phyloP scores from a whole-genome alignment of 2,329 filamentous ascomycete species.

The Fusarium subtropicale region DNA sequence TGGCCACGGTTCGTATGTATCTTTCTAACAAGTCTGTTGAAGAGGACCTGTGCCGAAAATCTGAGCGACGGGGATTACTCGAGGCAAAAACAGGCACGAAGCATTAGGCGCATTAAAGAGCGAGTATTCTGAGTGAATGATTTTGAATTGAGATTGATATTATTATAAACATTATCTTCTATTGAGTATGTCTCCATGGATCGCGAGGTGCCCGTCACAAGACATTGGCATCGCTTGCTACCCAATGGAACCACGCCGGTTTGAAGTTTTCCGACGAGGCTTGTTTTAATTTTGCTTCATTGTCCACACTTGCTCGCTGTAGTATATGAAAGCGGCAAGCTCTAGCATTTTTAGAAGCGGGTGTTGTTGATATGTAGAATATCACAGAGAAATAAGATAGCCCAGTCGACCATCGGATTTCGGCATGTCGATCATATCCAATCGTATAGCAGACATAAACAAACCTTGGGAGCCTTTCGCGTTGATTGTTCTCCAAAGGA shows the following conservation, averaged over 20 bases:
- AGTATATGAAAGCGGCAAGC: slow-evolving; percentile 68
- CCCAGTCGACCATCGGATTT: neutral
- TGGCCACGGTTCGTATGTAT: neutral
- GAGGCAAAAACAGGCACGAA: neutral
- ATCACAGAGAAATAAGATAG: slow-evolving; percentile 6
- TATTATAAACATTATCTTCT: slow-evolving; percentile 9
- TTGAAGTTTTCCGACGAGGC: slow-evolving; percentile 43
- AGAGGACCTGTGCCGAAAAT: slow-evolving; percentile 50
- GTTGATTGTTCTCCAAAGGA: slow-evolving; percentile 24
- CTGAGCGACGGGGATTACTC: slow-evolving; percentile 25
- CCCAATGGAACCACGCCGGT: slow-evolving; percentile 46
- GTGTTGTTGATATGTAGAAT: slow-evolving; percentile 9
- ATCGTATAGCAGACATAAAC: slow-evolving; percentile 13
- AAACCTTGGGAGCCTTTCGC: slow-evolving; percentile 37
- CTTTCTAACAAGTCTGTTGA: slow-evolving; percentile 11
- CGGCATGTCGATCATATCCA: neutral
- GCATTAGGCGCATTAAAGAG: slow-evolving; percentile 4
- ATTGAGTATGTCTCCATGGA: slow-evolving; percentile 52
- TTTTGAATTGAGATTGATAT: slow-evolving; percentile 8
- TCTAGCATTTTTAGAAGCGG: slow-evolving; percentile 74
- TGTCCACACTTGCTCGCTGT: slow-evolving; percentile 76
- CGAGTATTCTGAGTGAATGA: slow-evolving; percentile 7
- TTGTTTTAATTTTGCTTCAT: slow-evolving; percentile 71
- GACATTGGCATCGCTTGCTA: slow-evolving; percentile 47
- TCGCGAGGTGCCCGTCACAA: slow-evolving; percentile 49